Evolutionary conservation across 371 early-diverging fungal genomes (phyloP).

Genomic region (Mortierella sp.): DNA sequence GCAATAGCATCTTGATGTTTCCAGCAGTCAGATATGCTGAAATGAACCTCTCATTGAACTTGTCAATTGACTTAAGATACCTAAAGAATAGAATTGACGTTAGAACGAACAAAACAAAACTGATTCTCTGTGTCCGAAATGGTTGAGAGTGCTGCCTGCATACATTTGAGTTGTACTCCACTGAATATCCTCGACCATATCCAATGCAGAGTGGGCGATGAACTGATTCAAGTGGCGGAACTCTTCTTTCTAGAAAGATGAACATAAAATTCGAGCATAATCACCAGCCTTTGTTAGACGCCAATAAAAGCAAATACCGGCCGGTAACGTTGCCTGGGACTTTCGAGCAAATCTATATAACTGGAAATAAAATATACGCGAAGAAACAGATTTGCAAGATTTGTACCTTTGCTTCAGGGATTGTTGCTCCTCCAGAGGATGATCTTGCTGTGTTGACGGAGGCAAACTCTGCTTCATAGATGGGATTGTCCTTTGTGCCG

Average conservation of each 20-base stretch:
- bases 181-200: conserved; percentile 93
- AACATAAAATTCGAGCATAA: too few relatives aligned
- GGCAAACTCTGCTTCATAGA: conserved; percentile 93
- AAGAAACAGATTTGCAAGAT: too few relatives aligned
- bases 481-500: conserved; percentile 91
- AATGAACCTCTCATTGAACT: conserved; percentile 93
- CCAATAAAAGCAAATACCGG: background rate
- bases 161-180: conserved; percentile 89
- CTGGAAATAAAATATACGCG: too few relatives aligned
- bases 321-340: too few relatives aligned
- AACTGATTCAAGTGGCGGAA: conserved; percentile 94
- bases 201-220: conserved; percentile 94
- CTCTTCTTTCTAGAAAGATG: conserved; percentile 74
- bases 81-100: conserved; percentile 58
- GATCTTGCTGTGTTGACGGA: conserved; percentile 58
- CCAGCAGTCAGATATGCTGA: conserved; percentile 93
- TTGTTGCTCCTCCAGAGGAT: conserved; percentile 25
- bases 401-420: conserved; percentile 52
- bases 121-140: too few relatives aligned
- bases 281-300: too few relatives aligned
- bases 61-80: conserved; percentile 94
- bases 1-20: conserved; percentile 89
- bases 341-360: too few relatives aligned
- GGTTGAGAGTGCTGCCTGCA: too few relatives aligned
- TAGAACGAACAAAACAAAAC: too few relatives aligned